Percentiles rank a stretch among this genome's conserved stretches.
phyloP scores from a whole-genome alignment of 805 yeast genomes.

The Tetrapisispora nanseiensis region DNA sequence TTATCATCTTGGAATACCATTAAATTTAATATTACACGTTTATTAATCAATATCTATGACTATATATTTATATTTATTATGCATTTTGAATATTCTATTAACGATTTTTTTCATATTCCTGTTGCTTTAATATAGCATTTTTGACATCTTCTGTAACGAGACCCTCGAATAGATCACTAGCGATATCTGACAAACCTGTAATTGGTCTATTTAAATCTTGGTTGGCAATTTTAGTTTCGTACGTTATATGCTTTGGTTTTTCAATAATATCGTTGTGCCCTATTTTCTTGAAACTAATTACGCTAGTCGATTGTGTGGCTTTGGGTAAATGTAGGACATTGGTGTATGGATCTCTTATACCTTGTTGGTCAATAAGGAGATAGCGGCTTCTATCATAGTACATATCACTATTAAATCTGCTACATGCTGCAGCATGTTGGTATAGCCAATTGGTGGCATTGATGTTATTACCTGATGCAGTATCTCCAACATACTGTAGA shows the following conservation, averaged over 20 bases:
- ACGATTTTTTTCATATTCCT: slow-evolving; percentile 34
- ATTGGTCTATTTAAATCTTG: slow-evolving; percentile 37
- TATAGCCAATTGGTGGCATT: slow-evolving; percentile 75
- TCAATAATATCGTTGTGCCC: slow-evolving; percentile 14
- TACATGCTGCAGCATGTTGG: slow-evolving; percentile 72
- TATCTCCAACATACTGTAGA: slow-evolving; percentile 21
- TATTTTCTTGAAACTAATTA: slow-evolving; percentile 21
- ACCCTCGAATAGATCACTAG: slow-evolving; percentile 47
- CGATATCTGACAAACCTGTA: slow-evolving; percentile 59
- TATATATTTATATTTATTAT: slow-evolving; percentile 1
- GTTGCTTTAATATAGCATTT: slow-evolving; percentile 55
- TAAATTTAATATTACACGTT: neutral
- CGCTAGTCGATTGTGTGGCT: slow-evolving; percentile 59
- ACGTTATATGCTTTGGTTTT: slow-evolving; percentile 30
- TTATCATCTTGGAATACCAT: too few relatives aligned
- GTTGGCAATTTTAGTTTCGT: slow-evolving; percentile 39
- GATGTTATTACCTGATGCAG: slow-evolving; percentile 25
- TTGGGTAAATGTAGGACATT: slow-evolving; percentile 70
- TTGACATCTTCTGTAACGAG: slow-evolving; percentile 47
- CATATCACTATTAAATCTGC: slow-evolving; percentile 58
- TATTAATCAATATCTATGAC: neutral
- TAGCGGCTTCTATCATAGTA: slow-evolving; percentile 46
- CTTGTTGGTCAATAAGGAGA: slow-evolving; percentile 37
- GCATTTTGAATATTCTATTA: neutral
- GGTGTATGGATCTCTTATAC: slow-evolving; percentile 72